A percentile compares a stretch with the other conserved stretches of the same genome.
These are phyloP conservation scores for Talaromyces piceae DNA, from an alignment of 2,329 filamentous ascomycete species.

Conservation along the genomic window DNA sequence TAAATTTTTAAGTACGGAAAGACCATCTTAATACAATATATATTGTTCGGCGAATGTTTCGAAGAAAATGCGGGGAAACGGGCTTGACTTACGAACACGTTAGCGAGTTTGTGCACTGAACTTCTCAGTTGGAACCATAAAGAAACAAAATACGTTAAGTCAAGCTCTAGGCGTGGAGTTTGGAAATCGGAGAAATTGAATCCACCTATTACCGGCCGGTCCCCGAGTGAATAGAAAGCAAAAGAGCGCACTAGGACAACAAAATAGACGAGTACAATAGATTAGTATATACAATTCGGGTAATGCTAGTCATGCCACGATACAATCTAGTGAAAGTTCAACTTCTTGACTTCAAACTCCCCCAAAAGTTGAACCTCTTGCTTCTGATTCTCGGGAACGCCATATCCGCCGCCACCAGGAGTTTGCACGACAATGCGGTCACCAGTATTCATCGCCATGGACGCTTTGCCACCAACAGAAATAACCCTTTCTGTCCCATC, in stretches of 20 bases:
- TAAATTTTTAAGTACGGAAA: too few species aligned
- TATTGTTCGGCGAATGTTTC: not conserved
- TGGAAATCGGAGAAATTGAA: slow-evolving; percentile 17
- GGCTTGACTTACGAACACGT: not conserved
- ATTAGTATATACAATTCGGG: not conserved
- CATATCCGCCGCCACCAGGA: slow-evolving; percentile 43
- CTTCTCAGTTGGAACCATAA: not conserved
- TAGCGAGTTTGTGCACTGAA: not conserved
- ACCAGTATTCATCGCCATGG: slow-evolving; percentile 51
- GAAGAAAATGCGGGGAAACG: not conserved
- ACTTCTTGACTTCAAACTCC: slow-evolving; percentile 10
- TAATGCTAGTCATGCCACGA: not conserved
- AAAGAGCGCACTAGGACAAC: slow-evolving; percentile 19
- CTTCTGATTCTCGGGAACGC: slow-evolving; percentile 23
- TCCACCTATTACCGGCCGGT: slow-evolving; percentile 19
- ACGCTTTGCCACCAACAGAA: slow-evolving; percentile 57
- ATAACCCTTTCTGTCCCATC: slow-evolving; percentile 45
- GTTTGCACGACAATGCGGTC: slow-evolving; percentile 57
- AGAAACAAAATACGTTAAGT: not conserved
- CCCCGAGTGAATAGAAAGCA: not conserved
- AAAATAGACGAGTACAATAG: not conserved
- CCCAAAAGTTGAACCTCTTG: slow-evolving; percentile 21
- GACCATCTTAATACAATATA: too few species aligned
- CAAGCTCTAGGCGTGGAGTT: not conserved
- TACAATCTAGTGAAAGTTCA: not conserved